Conservation (phyloP, 2,329 filamentous ascomycete genomes). For the Curvularia spicifera region DNA sequence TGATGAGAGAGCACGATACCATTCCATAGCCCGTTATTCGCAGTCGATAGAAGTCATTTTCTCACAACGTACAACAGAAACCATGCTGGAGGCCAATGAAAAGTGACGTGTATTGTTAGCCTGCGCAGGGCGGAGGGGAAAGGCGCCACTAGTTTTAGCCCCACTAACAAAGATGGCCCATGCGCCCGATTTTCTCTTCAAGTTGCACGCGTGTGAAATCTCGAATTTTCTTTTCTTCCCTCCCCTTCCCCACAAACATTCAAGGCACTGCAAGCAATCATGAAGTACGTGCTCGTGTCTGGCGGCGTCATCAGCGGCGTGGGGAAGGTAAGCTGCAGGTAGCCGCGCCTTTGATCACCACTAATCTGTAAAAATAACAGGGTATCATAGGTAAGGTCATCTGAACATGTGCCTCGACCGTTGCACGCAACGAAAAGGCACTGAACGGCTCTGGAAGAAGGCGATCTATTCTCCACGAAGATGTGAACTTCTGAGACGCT, state of each 20-base stretch:
- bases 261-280: constrained; percentile 57
- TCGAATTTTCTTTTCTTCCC: constrained; percentile 45
- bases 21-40: constrained; percentile 42
- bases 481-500: not conserved
- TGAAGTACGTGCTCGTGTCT: constrained; percentile 84
- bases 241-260: constrained; percentile 51
- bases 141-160: constrained; percentile 10
- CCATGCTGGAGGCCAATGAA: not conserved
- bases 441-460: not conserved
- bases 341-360: constrained; percentile 23
- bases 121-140: not conserved
- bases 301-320: constrained; percentile 63
- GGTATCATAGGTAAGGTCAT: constrained; percentile 68
- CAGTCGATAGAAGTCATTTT: constrained; percentile 21
- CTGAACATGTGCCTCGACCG: not conserved
- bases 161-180: constrained; percentile 15
- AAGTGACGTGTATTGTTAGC: constrained; percentile 25
- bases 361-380: constrained; percentile 47
- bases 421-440: not conserved
- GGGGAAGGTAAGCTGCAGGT: constrained; percentile 54
- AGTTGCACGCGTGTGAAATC: constrained; percentile 27
- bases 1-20: constrained; percentile 46
- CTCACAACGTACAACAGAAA: not conserved
- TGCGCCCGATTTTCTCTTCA: constrained; percentile 40
- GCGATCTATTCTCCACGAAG: not conserved